These are phyloP conservation scores for Pezicula radicicola DNA, from an alignment of 2,329 filamentous ascomycete genomes.

Conservation along the genomic window DNA sequence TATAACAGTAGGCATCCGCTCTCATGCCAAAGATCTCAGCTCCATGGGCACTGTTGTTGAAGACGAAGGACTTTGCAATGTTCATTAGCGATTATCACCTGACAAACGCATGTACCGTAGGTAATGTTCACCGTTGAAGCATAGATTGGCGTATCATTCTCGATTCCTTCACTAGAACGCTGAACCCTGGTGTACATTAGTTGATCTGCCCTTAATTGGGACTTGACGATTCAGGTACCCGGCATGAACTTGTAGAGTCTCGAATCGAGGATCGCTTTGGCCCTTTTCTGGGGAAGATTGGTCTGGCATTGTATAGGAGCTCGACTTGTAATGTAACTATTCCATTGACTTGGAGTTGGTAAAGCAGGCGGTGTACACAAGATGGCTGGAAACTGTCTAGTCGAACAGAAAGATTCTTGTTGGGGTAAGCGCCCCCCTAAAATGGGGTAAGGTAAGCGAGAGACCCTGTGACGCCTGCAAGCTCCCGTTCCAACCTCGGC, in stretches of 20 bases:
- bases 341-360: too few species aligned
- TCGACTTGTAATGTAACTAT: too few species aligned
- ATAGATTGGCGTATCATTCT: background rate
- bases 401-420: too few species aligned
- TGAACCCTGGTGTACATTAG: background rate
- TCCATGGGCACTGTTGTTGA: slow-evolving; percentile 91
- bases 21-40: slow-evolving; percentile 92
- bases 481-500: too few species aligned
- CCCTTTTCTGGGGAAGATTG: too few species aligned
- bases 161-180: background rate
- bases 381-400: too few species aligned
- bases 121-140: background rate
- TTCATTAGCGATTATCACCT: background rate
- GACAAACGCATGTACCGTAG: background rate
- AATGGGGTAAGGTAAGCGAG: too few species aligned
- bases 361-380: too few species aligned
- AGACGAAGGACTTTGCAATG: slow-evolving; percentile 53
- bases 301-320: too few species aligned
- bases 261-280: background rate
- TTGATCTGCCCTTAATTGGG: background rate
- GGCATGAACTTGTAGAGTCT: background rate
- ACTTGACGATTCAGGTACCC: background rate
- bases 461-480: too few species aligned
- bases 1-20: slow-evolving; percentile 95
- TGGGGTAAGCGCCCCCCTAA: too few species aligned